Conservation (phyloP, 306 rosid species). For the Canavalia gladiata region DNA sequence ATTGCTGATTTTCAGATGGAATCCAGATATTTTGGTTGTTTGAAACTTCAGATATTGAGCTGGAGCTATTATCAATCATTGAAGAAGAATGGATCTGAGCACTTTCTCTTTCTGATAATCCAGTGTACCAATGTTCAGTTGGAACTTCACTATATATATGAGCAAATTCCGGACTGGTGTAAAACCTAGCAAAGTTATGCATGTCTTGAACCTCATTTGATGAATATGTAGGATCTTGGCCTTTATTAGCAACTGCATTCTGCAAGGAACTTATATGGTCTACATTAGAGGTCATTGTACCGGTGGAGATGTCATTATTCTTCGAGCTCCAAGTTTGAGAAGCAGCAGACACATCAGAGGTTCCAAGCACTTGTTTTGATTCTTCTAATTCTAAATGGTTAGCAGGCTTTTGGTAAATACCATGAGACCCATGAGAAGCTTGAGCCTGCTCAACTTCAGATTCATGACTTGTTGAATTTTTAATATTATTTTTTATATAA, state of each 20-base stretch:
- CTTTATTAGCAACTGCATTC: slow-evolving; percentile 47
- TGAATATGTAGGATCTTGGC: slow-evolving; percentile 51
- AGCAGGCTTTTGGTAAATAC: slow-evolving; percentile 48
- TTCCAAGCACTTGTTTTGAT: slow-evolving; percentile 45
- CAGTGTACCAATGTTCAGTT: slow-evolving; percentile 47
- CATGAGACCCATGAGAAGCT: slow-evolving; percentile 20
- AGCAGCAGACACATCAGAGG: slow-evolving; percentile 47
- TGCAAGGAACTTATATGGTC: slow-evolving; percentile 48
- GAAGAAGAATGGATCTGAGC: slow-evolving; percentile 43
- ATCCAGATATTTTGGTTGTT: slow-evolving; percentile 47
- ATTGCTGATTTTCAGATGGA: slow-evolving; percentile 50
- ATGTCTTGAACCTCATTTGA: slow-evolving; percentile 59
- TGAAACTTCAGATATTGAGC: slow-evolving; percentile 49
- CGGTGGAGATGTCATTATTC: slow-evolving; percentile 48
- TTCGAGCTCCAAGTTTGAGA: slow-evolving; percentile 53
- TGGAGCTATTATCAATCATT: slow-evolving; percentile 54
- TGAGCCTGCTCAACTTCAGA: slow-evolving; percentile 48
- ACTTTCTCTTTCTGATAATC: slow-evolving; percentile 50
- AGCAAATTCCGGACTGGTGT: slow-evolving; percentile 68
- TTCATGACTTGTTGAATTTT: slow-evolving; percentile 51
- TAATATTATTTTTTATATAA: slow-evolving; percentile 46
- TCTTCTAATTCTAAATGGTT: slow-evolving; percentile 31
- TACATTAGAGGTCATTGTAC: slow-evolving; percentile 51
- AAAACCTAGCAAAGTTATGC: slow-evolving; percentile 63
- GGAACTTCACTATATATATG: slow-evolving; percentile 64